A percentile compares a stretch with the other conserved stretches of the same genome.
phyloP scores from a whole-genome alignment of 768 basidiomycete genomes.

The Suillus occidentalis region DNA sequence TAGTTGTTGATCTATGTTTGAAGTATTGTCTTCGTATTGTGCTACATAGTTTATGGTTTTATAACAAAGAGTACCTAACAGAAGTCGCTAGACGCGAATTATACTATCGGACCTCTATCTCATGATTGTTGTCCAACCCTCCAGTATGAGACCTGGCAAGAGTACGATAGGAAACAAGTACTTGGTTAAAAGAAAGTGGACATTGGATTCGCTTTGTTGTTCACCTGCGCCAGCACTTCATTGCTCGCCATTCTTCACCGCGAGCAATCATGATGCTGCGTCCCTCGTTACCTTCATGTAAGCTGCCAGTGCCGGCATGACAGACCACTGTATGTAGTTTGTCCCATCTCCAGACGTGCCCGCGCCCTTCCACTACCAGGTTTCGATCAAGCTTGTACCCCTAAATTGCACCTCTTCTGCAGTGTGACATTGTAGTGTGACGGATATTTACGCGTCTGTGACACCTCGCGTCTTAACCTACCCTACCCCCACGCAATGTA shows the following conservation, averaged over 20 bases:
- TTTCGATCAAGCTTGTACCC: too few relatives aligned
- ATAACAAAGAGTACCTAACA: too few relatives aligned
- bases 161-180: too few relatives aligned
- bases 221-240: background rate
- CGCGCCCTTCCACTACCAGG: background rate
- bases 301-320: background rate
- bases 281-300: background rate
- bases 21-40: conserved; percentile 1
- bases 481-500: conserved; percentile 19
- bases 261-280: background rate
- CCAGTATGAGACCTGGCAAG: too few relatives aligned
- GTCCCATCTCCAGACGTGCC: background rate
- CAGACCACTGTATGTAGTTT: background rate
- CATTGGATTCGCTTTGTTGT: too few relatives aligned
- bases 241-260: background rate
- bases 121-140: too few relatives aligned
- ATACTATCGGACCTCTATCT: too few relatives aligned
- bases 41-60: background rate
- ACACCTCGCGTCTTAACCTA: conserved; percentile 8
- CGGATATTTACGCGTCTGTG: conserved; percentile 5
- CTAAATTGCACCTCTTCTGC: too few relatives aligned
- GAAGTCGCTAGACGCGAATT: too few relatives aligned
- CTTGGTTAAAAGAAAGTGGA: too few relatives aligned
- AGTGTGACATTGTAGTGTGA: conserved; percentile 3
- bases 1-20: background rate